Percentiles rank a stretch among this genome's conserved stretches.
These are phyloP conservation scores for Evansstolkia leycettana DNA, from an alignment of 495 filamentous ascomycete species.

Conservation along the genomic window DNA sequence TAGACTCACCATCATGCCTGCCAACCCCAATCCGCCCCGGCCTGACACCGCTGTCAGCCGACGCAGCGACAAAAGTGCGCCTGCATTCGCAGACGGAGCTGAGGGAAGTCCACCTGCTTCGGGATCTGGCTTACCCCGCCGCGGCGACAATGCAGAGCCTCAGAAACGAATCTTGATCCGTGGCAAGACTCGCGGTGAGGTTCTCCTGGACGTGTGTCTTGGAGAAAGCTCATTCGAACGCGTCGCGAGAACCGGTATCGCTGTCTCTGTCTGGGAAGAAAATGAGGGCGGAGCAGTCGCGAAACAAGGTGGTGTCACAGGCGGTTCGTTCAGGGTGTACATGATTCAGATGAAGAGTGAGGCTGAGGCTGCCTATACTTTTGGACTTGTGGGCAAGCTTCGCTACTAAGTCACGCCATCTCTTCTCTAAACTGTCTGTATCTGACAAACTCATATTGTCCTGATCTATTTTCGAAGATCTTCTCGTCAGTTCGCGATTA, in stretches of 20 bases:
- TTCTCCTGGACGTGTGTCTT: constrained; percentile 73
- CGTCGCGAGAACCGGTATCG: constrained; percentile 71
- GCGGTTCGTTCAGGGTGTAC: constrained; percentile 61
- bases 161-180: constrained; percentile 76
- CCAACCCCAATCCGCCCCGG: constrained; percentile 39
- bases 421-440: too few relatives aligned
- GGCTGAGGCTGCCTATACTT: constrained; percentile 47
- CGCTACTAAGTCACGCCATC: too few relatives aligned
- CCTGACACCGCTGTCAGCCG: constrained; percentile 20
- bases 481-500: too few relatives aligned
- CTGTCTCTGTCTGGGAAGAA: constrained; percentile 78
- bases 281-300: constrained; percentile 55
- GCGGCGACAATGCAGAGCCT: constrained; percentile 23
- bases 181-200: constrained; percentile 51
- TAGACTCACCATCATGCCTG: constrained; percentile 65
- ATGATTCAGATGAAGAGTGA: constrained; percentile 70
- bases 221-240: constrained; percentile 75
- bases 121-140: constrained; percentile 25
- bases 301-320: constrained; percentile 55
- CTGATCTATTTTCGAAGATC: too few relatives aligned
- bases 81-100: constrained; percentile 5
- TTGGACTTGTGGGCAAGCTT: constrained; percentile 47
- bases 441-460: too few relatives aligned
- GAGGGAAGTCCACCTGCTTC: constrained; percentile 19
- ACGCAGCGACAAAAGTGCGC: constrained; percentile 13